Evolutionary conservation across 129 eudicot species (phyloP), one percentile per base, ranked within the genome.

Genomic region (Pulicaria dysenterica): DNA sequence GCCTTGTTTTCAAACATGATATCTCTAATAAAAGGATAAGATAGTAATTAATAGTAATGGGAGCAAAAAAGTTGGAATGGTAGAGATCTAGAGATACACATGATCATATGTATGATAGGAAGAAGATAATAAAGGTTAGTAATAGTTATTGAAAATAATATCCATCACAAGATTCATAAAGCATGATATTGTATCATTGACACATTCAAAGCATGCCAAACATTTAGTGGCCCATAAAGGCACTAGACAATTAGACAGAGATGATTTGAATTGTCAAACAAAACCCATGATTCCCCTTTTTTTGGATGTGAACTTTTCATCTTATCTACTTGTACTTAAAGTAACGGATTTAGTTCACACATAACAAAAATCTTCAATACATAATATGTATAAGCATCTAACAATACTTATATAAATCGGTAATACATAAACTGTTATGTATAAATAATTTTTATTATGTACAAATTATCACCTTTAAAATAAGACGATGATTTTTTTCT

Each of bases 141-240:
- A 57, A 57, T 31, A 14, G 42, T 51, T n/a, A 67, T 42, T 64
- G 67, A 43, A 66, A 67, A 56, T 4, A 36, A 75, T 7, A 16
- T 14, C 67, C 31, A 37, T 72, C 74, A 72, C 78, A 79, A 31
- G 74, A 64, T 79, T 63, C 67, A 64, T 47, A 72, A 61, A 64
- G 45, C 67, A 55, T 57, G 79, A 46, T 24, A 24, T 24, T 24
- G 31, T 24, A 24, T 50, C 53, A 50, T 48, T 16, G 69, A 34
- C 9, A 73, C 42, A 80, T 67, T 44, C 73, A 59, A 74, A 74
- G 84, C 67, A 61, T 68, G 65, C 75, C 43, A 64, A 64, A 37
- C 59, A 4, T 13, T 15, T 66, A 44, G 66, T 45, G 69, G 67
- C 49, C 80, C 53, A 58, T 10, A 60, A 12, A 58, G 58, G 5